Evolutionary conservation across 2,329 filamentous ascomycete species (phyloP), one percentile per base, ranked within the genome.

Genomic region (Laburnicola sp.): DNA sequence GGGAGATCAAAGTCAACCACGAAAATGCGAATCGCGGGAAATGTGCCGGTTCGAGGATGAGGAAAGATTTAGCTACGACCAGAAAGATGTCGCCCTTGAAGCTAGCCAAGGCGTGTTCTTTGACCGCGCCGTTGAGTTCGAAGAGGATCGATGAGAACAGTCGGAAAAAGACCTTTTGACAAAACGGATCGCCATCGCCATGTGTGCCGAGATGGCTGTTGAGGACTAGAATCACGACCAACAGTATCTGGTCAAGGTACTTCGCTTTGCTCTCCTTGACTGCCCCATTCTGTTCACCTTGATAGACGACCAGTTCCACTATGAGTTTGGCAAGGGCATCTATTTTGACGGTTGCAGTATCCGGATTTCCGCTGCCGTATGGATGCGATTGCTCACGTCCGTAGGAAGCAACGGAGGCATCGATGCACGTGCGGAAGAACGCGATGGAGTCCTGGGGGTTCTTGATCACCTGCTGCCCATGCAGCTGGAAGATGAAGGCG

Each of bases 151-250:
- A 82, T 0, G 91, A 93, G 68, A 97, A 88, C 36, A 99, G 80
- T 39, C 93, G 86, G 82, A 92, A 94, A 78, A 97, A 97, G 27
- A 95, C 86, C 55, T 90, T 86, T 66, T 93, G 88, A 64, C 91
- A 93, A 77, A 96, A 92, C 34, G 81, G 82, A 47, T 96, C 91
- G 2, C 86, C 82, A 47, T 96, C 91, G 3, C 86, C 88, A 39
- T 87, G 85, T 72, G 86, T 89, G 49, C 88, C 81, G 64, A 95
- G 87, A 68, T 97, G 91, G 62, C 94, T 86, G 70, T 89, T 93
- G 53, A 97, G 80, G 3, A 97, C 82, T 50, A 99, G 76, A 3
- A 91, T 83, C 30, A 90, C 78, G n/a, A 97, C 76, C 5, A 87
- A 85, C 35, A 97, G 75, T 45, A 93, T 84, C 1, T 87, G 87